Conservation (phyloP, 148 eudicot genomes). For the Silene latifolia region DNA sequence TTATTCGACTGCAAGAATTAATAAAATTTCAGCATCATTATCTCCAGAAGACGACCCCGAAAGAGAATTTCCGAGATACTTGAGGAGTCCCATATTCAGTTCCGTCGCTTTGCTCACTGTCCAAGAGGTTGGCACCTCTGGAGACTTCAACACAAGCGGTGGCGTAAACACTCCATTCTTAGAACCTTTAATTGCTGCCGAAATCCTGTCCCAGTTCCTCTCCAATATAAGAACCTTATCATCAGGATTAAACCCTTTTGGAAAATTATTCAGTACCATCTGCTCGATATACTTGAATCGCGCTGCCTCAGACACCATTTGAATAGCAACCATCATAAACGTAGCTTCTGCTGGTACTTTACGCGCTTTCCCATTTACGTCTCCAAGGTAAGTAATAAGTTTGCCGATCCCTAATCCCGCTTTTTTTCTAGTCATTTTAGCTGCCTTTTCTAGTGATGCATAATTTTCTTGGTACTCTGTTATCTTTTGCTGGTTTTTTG, state of each 20-base stretch:
- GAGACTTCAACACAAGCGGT: not conserved
- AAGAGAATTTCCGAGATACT: not conserved
- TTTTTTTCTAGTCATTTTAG: not conserved
- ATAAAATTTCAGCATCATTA: no score
- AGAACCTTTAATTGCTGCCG: not conserved
- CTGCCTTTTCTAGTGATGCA: not conserved
- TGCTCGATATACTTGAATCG: not conserved
- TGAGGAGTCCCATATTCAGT: not conserved
- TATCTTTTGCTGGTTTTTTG: not conserved
- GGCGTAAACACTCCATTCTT: not conserved
- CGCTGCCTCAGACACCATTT: slow-evolving; percentile 9
- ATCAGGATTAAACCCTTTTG: not conserved
- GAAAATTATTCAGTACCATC: not conserved
- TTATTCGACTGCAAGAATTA: no score
- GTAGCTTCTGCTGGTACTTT: not conserved
- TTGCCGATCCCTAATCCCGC: not conserved
- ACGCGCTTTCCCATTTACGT: not conserved
- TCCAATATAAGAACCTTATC: not conserved
- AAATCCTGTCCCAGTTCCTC: not conserved
- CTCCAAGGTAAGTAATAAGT: not conserved
- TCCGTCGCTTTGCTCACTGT: not conserved
- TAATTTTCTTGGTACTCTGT: not conserved
- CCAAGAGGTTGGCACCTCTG: not conserved
- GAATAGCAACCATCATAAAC: slow-evolving; percentile 1
- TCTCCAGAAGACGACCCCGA: no score